Base-by-base conservation (phyloP, 2,329 filamentous ascomycete genomes). In the Dothistroma septosporum region DNA sequence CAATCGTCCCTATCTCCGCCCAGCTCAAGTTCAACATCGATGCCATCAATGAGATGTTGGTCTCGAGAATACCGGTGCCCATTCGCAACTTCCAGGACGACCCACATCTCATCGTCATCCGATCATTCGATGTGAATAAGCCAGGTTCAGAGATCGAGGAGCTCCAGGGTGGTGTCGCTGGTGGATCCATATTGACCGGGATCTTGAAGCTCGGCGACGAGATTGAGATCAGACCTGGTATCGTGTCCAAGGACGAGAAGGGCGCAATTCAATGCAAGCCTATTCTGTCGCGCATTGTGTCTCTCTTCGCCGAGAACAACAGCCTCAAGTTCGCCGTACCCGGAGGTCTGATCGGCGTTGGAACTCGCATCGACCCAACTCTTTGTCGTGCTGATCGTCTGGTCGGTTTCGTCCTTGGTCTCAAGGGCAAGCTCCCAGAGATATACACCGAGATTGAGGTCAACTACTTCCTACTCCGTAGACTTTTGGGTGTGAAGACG, bases 1-100 rank as follows among this genome's bases (percentile, higher is more conserved):
- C 94, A 58, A 91, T 99, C 75, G 96, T 99, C 66, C 95, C 94
- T 67, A 97, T 99, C 76, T 88, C 94, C 59, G 94, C 94, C 53
- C 94, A 99, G 83, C 84, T 99, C 73, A 97, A 97, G 83, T 95
- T 97, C 87, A 99, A 99, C 83, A 96, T 99, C 74, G 94, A 99
- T 76, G 92, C 93, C 68, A 90, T 97, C 79, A 95, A 95, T 80
- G 93, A 99, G 79, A 88, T 92, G 72, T 90, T 99, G 67, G 91
- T 97, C 77, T 92, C 91, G 74, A 95, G 91, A 72, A 97, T 99
- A 70, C 94, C 94, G 28, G 88, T 97, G 10, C 94, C 94, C 16
- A 80, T 89, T 62, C 86, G 94, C 77, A 92, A 97, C 77, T 97
- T 99, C 81, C 87, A 87, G 69, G 86, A 89, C 71, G 90, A 93